These are phyloP conservation scores for Auriscalpium orientale DNA, from an alignment of 768 basidiomycete genomes.

Conservation along the genomic window DNA sequence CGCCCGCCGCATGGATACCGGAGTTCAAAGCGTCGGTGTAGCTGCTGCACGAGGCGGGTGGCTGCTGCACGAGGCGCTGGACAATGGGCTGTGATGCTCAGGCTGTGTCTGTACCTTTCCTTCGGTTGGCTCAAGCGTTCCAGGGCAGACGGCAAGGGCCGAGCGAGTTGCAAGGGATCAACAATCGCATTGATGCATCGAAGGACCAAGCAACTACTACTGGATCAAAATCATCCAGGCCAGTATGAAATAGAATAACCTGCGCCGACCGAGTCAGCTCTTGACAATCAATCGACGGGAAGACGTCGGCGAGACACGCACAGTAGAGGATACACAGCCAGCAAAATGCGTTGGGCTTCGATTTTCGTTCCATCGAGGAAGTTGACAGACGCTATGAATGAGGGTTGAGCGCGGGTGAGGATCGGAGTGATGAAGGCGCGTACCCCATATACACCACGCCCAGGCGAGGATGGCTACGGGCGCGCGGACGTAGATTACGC, in stretches of 20 bases:
- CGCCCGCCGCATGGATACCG: no score
- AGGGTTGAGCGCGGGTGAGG: neutral
- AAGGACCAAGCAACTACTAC: slow-evolving; percentile 24
- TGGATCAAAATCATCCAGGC: slow-evolving; percentile 98
- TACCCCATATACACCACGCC: slow-evolving; percentile 98
- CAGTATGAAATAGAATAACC: slow-evolving; percentile 88
- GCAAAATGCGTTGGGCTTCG: slow-evolving; percentile 78
- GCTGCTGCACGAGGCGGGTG: neutral
- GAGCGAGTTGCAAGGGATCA: neutral
- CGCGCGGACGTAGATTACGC: slow-evolving; percentile 75
- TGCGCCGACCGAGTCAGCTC: slow-evolving; percentile 21
- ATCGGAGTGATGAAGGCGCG: slow-evolving; percentile 15
- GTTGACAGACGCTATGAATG: slow-evolving; percentile 65
- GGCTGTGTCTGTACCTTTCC: neutral
- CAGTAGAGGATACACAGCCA: slow-evolving; percentile 96
- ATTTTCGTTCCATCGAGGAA: slow-evolving; percentile 95
- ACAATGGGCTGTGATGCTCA: neutral
- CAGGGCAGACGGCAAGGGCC: neutral
- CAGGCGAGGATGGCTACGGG: slow-evolving; percentile 83
- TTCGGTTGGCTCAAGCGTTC: neutral
- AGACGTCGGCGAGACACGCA: slow-evolving; percentile 33
- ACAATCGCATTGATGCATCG: neutral
- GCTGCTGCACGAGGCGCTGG: neutral
- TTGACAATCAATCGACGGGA: slow-evolving; percentile 1
- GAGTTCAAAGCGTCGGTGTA: neutral